Percentiles rank a stretch among this genome's conserved stretches.
phyloP scores from a whole-genome alignment of 2,329 filamentous ascomycete genomes.

The Aureobasidium melanogenum region DNA sequence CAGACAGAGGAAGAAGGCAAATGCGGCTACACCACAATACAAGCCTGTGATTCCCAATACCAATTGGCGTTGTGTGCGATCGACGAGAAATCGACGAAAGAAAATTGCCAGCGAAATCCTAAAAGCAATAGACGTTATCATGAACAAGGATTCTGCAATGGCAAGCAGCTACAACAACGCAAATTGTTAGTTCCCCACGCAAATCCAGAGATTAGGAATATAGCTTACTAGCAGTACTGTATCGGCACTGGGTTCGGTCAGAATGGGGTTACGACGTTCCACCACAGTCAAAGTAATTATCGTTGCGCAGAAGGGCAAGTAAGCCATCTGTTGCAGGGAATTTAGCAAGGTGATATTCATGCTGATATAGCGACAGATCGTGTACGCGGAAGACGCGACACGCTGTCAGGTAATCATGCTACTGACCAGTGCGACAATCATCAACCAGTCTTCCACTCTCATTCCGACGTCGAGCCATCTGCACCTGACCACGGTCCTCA shows the following conservation, averaged over 20 bases:
- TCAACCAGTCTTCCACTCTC: background rate
- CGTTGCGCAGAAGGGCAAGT: background rate
- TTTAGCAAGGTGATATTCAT: background rate
- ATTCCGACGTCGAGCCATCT: background rate
- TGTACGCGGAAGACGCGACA: no score
- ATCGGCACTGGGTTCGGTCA: background rate
- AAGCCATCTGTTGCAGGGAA: background rate
- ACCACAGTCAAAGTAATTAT: background rate
- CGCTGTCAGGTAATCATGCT: background rate
- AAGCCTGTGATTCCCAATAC: background rate
- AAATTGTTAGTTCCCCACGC: no score
- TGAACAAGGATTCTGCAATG: background rate
- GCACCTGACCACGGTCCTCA: background rate
- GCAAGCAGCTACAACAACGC: background rate
- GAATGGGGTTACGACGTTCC: background rate
- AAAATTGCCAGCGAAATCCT: background rate
- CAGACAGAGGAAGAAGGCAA: background rate
- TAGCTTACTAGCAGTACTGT: background rate
- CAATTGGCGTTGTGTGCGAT: background rate
- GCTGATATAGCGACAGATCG: no score
- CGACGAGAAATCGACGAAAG: background rate
- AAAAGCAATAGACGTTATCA: background rate
- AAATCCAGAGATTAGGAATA: no score
- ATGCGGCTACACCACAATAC: background rate
- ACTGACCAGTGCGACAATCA: background rate